These are phyloP conservation scores for Dothistroma septosporum DNA, from an alignment of 2,329 filamentous ascomycete genomes.

Conservation along the genomic window DNA sequence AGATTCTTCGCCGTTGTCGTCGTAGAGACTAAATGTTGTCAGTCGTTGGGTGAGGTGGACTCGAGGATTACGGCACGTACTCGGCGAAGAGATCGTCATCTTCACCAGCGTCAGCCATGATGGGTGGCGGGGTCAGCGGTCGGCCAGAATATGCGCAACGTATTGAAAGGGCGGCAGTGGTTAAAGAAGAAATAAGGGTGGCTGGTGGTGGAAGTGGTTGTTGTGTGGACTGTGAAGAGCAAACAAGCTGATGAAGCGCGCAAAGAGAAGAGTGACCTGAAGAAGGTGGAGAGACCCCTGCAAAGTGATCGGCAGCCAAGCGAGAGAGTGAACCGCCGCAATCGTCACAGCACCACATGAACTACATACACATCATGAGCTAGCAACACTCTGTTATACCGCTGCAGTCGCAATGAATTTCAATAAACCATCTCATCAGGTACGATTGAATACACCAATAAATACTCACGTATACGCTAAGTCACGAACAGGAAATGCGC, in stretches of 20 bases:
- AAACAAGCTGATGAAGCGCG: not conserved
- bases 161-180: not conserved
- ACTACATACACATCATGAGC: not conserved
- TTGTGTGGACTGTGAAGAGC: not conserved
- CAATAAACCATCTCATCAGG: slow-evolving; percentile 43
- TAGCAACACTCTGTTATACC: not conserved
- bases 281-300: not conserved
- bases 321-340: not conserved
- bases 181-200: not conserved
- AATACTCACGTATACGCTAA: not conserved
- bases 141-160: not conserved
- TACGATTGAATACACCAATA: slow-evolving; percentile 26
- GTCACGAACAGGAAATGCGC: slow-evolving; percentile 79
- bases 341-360: not conserved
- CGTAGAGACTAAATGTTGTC: slow-evolving; percentile 27
- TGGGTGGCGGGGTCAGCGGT: slow-evolving; percentile 27
- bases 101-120: slow-evolving; percentile 78
- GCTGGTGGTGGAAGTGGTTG: not conserved
- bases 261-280: not conserved
- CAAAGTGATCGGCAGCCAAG: not conserved
- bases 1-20: slow-evolving; percentile 60
- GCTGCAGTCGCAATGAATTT: slow-evolving; percentile 37
- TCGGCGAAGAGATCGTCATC: slow-evolving; percentile 96
- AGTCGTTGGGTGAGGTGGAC: slow-evolving; percentile 4
- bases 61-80: slow-evolving; percentile 52